These are phyloP conservation scores for Ogataea corticis DNA, from an alignment of 805 yeast species.

Conservation along the genomic window DNA sequence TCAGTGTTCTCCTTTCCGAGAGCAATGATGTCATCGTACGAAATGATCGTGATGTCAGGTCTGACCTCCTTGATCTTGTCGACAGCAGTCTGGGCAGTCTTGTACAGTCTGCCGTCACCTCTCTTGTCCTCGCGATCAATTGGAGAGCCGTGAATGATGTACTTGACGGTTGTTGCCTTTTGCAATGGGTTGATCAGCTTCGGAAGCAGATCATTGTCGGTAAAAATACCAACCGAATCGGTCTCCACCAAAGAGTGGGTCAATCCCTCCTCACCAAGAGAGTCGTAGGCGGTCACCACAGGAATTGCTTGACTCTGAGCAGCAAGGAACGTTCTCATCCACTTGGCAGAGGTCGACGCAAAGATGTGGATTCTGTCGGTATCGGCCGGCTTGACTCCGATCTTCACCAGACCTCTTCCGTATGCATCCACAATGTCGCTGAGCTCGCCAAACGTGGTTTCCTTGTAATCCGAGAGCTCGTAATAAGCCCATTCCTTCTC, in stretches of 20 bases:
- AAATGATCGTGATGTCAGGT: slow-evolving; percentile 71
- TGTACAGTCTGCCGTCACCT: slow-evolving; percentile 57
- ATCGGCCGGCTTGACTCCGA: slow-evolving; percentile 68
- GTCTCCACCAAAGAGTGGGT: slow-evolving; percentile 86
- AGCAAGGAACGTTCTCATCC: slow-evolving; percentile 89
- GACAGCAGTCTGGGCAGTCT: slow-evolving; percentile 56
- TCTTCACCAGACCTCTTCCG: slow-evolving; percentile 73
- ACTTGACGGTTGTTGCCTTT: slow-evolving; percentile 59
- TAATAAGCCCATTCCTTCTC: slow-evolving; percentile 88
- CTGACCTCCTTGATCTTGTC: slow-evolving; percentile 62
- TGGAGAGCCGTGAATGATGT: slow-evolving; percentile 68
- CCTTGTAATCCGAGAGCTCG: slow-evolving; percentile 74
- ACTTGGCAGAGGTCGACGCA: slow-evolving; percentile 83
- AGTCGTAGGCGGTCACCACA: slow-evolving; percentile 93
- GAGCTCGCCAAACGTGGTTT: slow-evolving; percentile 61
- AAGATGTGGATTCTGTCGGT: slow-evolving; percentile 74
- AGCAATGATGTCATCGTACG: slow-evolving; percentile 63
- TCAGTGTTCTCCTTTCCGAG: slow-evolving; percentile 58
- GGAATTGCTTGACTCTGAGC: slow-evolving; percentile 78
- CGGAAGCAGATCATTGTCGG: slow-evolving; percentile 73
- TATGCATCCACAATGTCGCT: slow-evolving; percentile 46
- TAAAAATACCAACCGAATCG: slow-evolving; percentile 72
- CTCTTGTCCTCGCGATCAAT: slow-evolving; percentile 65
- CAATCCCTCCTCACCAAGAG: slow-evolving; percentile 86
- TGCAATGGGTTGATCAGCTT: slow-evolving; percentile 73